Evolutionary conservation across 106 monocot species (phyloP).

Genomic region (Allium fistulosum): DNA sequence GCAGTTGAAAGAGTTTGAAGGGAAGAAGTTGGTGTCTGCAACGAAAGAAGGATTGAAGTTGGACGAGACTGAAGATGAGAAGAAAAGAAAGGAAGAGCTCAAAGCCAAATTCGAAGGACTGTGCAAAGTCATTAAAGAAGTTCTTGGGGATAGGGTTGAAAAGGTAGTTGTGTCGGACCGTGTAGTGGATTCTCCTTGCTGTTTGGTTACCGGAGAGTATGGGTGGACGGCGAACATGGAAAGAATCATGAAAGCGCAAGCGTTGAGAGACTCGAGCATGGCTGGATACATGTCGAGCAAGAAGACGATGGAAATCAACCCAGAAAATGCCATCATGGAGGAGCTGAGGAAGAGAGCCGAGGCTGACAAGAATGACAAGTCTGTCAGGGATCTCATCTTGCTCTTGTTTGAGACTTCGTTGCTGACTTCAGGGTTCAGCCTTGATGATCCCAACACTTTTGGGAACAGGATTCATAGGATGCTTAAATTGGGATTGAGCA

Average conservation of each 20-base stretch:
- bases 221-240: constrained; percentile 91
- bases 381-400: constrained; percentile 64
- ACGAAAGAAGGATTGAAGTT: constrained; percentile 73
- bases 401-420: constrained; percentile 64
- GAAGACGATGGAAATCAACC: constrained; percentile 89
- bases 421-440: constrained; percentile 72
- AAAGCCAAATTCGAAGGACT: constrained; percentile 70
- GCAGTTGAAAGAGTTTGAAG: constrained; percentile 73
- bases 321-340: constrained; percentile 75
- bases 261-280: constrained; percentile 70
- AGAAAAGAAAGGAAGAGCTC: constrained; percentile 55
- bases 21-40: constrained; percentile 72
- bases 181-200: constrained; percentile 76
- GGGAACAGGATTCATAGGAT: constrained; percentile 73
- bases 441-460: constrained; percentile 77
- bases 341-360: constrained; percentile 70
- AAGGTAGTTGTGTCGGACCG: constrained; percentile 75
- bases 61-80: constrained; percentile 68
- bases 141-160: constrained; percentile 69
- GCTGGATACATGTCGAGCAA: constrained; percentile 78
- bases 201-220: constrained; percentile 68
- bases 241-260: constrained; percentile 81
- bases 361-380: constrained; percentile 80
- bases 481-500: constrained; percentile 70
- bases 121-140: constrained; percentile 76